Evolutionary conservation across 2,329 filamentous ascomycete genomes (phyloP), one percentile per base, ranked within the genome.

Genomic region (Trichoderma sp.): DNA sequence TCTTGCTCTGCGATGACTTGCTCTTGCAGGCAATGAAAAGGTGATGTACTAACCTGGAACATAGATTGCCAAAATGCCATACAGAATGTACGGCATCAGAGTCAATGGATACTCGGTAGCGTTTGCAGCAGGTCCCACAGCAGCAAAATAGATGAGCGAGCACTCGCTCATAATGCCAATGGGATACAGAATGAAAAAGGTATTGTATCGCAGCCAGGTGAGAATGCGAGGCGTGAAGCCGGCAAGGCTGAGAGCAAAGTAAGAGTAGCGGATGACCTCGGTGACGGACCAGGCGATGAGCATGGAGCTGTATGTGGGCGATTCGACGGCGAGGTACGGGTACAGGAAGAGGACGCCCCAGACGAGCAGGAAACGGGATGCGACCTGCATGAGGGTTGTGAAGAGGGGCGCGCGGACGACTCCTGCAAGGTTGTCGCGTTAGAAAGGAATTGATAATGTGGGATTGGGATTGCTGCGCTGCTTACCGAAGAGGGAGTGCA

Each of bases 171-270:
- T 88, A 81, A 98, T 98, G 59, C 97, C 97, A 76, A 98, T 83
- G 1, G 97, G 97, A 85, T 99, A 99, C 27, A 99, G 90, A 50
- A 98, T 86, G 80, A 94, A 95, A 85, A 99, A 99, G 8, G 94
- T 95, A 84, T 97, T 98, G 85, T 98, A 95, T 80, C 95, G 89
- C 84, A 97, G 86, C 93, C 95, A 97, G 50, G 91, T 91, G 82
- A 98, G 89, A 76, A 88, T 86, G 0, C 81, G 83, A 0, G 95
- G 94, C 35, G 93, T 90, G 76, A 85, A 82, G 33, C 90, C 88
- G 77, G 87, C 86, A 38, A 97, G 89, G 79, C 91, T 91, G 80
- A 95, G 88, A 45, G 94, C 93, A 83, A 98, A 98, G 88, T 94
- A 99, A 65, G 91, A 90, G 89, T 99, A 99, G 73, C 97, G 93